Base-by-base conservation (phyloP, 2,329 filamentous ascomycete species). In the Calonectria leucothoes region DNA sequence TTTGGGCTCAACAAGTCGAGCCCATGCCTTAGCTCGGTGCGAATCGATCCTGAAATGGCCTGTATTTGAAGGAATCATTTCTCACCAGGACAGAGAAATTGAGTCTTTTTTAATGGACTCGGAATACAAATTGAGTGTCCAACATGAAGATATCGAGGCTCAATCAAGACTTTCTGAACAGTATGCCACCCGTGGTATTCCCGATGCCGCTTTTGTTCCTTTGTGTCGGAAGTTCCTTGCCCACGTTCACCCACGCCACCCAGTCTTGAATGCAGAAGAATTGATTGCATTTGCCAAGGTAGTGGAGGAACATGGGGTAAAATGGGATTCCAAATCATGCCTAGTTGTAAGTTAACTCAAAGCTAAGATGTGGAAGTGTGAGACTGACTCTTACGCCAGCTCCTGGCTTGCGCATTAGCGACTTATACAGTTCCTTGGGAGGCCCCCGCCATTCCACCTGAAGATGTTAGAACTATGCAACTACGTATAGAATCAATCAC, bases 251-350 rank as follows among this genome's bases (percentile, higher is more conserved):
- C 70, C 70, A 15, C 66, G 73, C 4, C 63, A 72, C 20, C 73
- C 73, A 8, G 65, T 74, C 10, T 63, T 74, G 3, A 35, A 74
- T 15, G 70, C 52, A 4, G 66, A 70, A 11, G 70, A 74, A 37
- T 48, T 76, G 39, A 69, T 76, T 49, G 29, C 48, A 1, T 63
- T 69, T 49, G 73, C 73, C 35, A 57, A 69, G 11, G 55, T 37
- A 0, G 69, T 59, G 0, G 73, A 70, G 1, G 73, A 76, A 8
- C 27, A 73, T 14, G 74, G 74, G 0, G 20, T 76, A 0, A 67
- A 42, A n/a, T 76, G 74, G 73, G 73, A 76, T 4, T 75, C 73
- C 0, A 55, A 65, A n/a, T 76, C 74, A 1, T 75, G 74, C 33
- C 52, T 76, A 0, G 74, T 76, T 25, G 74, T 71, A 27, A 65